Percentiles rank a stretch among this genome's conserved stretches.
Conservation (phyloP, 352 stramenopile genomes). For the Phytophthora tentaculata region DNA sequence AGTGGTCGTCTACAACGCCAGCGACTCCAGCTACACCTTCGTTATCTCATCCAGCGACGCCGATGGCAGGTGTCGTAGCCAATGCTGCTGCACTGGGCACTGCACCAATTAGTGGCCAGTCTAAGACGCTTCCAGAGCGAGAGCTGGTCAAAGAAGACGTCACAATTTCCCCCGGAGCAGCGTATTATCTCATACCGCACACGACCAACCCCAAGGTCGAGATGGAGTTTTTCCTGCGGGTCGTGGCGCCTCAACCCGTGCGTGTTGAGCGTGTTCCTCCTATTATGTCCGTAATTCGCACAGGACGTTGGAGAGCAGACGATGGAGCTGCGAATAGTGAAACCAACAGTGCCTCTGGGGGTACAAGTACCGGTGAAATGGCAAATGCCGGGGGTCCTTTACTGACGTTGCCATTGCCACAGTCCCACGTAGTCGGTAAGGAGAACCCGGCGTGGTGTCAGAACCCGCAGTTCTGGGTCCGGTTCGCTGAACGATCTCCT, state of each 20-base stretch:
- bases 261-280: slow-evolving; percentile 75
- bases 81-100: neutral
- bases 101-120: slow-evolving; percentile 3
- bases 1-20: slow-evolving; percentile 25
- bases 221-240: slow-evolving; percentile 90
- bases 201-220: slow-evolving; percentile 83
- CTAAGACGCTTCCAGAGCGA: slow-evolving; percentile 68
- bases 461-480: slow-evolving; percentile 91
- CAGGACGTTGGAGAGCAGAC: slow-evolving; percentile 73
- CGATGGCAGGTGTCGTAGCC: slow-evolving; percentile 7
- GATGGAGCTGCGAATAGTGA: slow-evolving; percentile 39
- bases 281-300: slow-evolving; percentile 63
- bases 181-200: slow-evolving; percentile 88
- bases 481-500: slow-evolving; percentile 43
- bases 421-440: slow-evolving; percentile 44
- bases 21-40: slow-evolving; percentile 26
- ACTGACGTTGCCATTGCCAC: slow-evolving; percentile 35
- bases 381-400: slow-evolving; percentile 80
- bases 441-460: slow-evolving; percentile 82
- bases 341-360: slow-evolving; percentile 41
- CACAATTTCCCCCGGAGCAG: slow-evolving; percentile 65
- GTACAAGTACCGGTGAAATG: slow-evolving; percentile 52
- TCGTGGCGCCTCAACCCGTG: slow-evolving; percentile 82
- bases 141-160: slow-evolving; percentile 84
- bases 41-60: slow-evolving; percentile 31